Base-by-base conservation (phyloP, 1,284 basidiomycete species). In the Apiotrichum gracile region DNA sequence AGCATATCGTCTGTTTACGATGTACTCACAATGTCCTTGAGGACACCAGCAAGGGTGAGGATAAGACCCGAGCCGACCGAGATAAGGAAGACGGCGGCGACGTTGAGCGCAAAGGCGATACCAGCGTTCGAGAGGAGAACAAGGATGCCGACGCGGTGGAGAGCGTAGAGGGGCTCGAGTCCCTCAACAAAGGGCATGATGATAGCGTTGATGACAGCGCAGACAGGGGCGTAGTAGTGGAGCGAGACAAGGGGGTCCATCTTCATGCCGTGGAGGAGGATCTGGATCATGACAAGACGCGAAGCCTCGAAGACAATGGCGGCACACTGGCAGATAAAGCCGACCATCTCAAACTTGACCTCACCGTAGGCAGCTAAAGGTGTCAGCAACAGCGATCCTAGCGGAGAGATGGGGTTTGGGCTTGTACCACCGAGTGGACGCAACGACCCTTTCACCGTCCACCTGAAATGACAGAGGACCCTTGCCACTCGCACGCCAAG, bases 141-240 rank as follows among this genome's bases (percentile, higher is more conserved):
- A 14, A 83, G 70, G n/a, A 87, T 83, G 13, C 91, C 89, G 46
- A 96, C 74, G 42, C 81, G 78, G 61, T 79, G 69, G 39, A 91
- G 77, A 55, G 84, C 83, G 68, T 84, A 85, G 78, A 97, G 91
- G 0, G 93, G 93, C 52, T 81, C 86, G 22, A 93, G 76, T 9
- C 93, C 92, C 76, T 97, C 92, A 1, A 87, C 88, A 77, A 96
- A 87, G 25, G 91, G 88, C 26, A 97, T 75, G 54, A 93, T 78
- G 52, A 81, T 69, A 34, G 90, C 81, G 77, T 97, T 97, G 79
- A 97, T 87, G 56, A 81, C 74, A 2, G 93, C 92, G 72, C 94
- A 97, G 51, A 97, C 88, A n/a, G 90, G 90, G 10, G 90, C 90
- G 72, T 91, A 93, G 80, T 96, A 97, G 78, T 97, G 90, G 52